Evolutionary conservation across 805 yeast species (phyloP).

Genomic region (Maudiozyma turicensis): DNA sequence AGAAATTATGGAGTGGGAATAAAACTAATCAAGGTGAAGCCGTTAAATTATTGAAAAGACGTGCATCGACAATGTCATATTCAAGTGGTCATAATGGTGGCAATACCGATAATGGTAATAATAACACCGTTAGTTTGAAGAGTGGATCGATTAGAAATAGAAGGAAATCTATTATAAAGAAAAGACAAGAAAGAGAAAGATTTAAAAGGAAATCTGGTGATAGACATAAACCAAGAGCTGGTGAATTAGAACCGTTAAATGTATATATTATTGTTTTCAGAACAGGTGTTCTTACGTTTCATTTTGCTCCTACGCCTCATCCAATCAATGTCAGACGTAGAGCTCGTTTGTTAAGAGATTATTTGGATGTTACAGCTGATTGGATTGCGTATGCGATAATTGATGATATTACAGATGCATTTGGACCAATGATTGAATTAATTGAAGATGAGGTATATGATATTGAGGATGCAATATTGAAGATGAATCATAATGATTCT

Average conservation of each 20-base stretch:
- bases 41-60: slow-evolving; percentile 3
- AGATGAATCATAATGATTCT: slow-evolving; percentile 66
- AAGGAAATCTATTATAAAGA: slow-evolving; percentile 22
- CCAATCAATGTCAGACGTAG: slow-evolving; percentile 92
- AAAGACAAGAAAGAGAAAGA: slow-evolving; percentile 29
- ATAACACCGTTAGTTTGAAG: slow-evolving; percentile 3
- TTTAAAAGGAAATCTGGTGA: slow-evolving; percentile 37
- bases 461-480: slow-evolving; percentile 86
- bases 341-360: slow-evolving; percentile 78
- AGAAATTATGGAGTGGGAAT: neutral
- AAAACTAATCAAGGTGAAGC: neutral
- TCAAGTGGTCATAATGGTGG: neutral
- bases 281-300: slow-evolving; percentile 87
- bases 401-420: slow-evolving; percentile 95
- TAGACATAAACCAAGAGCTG: slow-evolving; percentile 34
- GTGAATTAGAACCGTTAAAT: slow-evolving; percentile 76
- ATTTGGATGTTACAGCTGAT: slow-evolving; percentile 81
- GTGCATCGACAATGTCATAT: slow-evolving; percentile 5
- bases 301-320: slow-evolving; percentile 90
- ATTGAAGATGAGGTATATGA: slow-evolving; percentile 90
- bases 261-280: slow-evolving; percentile 89
- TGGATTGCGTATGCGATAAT: slow-evolving; percentile 96
- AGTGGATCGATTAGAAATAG: slow-evolving; percentile 9
- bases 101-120: slow-evolving; percentile 1
- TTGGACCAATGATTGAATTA: slow-evolving; percentile 91